Conservation (phyloP, 148 eudicot genomes). For the Cornus kousa region DNA sequence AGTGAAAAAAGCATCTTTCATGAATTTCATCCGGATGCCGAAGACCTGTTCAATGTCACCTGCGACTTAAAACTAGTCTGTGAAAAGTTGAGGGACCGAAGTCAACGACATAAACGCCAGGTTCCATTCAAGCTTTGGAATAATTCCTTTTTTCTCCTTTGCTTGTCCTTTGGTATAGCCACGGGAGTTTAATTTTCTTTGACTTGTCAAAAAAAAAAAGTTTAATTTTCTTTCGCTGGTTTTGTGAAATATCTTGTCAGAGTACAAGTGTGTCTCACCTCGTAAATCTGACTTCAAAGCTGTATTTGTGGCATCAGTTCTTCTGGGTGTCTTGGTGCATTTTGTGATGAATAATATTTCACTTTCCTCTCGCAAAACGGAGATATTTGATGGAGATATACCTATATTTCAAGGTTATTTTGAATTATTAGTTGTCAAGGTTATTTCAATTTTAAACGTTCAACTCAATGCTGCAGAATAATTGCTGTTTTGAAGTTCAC, state of each 20-base stretch:
- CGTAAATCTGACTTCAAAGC: background rate
- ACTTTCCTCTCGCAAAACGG: too few relatives aligned
- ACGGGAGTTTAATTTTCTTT: too few relatives aligned
- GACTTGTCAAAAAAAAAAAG: background rate
- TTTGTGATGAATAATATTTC: background rate
- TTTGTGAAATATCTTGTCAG: background rate
- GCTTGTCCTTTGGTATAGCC: background rate
- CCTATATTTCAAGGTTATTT: too few relatives aligned
- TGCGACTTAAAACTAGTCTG: constrained; percentile 87
- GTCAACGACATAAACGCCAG: constrained; percentile 85
- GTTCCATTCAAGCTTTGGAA: constrained; percentile 23
- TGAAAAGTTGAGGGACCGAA: constrained; percentile 78
- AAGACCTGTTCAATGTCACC: constrained; percentile 94
- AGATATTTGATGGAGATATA: too few relatives aligned
- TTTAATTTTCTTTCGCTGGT: background rate
- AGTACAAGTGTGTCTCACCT: background rate
- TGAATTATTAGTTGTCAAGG: too few relatives aligned
- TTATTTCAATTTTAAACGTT: too few relatives aligned
- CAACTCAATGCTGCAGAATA: too few relatives aligned
- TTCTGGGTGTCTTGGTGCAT: background rate
- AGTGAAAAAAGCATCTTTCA: constrained; percentile 88
- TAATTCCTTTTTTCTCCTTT: background rate
- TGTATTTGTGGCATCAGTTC: background rate
- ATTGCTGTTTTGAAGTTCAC: too few relatives aligned
- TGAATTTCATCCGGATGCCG: constrained; percentile 98